These are phyloP conservation scores for Mucor racemosus DNA, from an alignment of 371 early-diverging fungal species.

Conservation along the genomic window DNA sequence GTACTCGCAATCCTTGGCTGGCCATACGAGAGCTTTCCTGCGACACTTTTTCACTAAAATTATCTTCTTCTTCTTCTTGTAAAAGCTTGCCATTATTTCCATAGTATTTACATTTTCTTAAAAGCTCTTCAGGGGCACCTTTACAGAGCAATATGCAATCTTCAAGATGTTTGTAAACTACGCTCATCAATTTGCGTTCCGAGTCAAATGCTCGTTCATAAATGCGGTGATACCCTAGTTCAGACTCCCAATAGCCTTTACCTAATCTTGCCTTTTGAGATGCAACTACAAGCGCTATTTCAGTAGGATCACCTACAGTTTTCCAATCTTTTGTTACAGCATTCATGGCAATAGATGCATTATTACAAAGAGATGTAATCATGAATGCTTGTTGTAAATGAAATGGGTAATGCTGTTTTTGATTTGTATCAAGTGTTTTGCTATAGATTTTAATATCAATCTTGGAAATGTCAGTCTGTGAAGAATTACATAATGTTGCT, in stretches of 20 bases:
- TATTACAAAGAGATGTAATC: slow-evolving; percentile 65
- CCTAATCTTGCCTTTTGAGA: slow-evolving; percentile 69
- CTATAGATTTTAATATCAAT: background rate
- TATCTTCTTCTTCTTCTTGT: background rate
- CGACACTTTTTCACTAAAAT: background rate
- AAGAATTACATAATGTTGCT: background rate
- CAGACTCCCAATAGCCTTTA: slow-evolving; percentile 57
- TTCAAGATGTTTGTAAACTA: slow-evolving; percentile 25
- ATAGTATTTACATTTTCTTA: slow-evolving; percentile 4
- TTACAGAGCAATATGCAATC: slow-evolving; percentile 58
- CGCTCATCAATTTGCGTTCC: slow-evolving; percentile 81
- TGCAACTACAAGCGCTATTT: slow-evolving; percentile 69
- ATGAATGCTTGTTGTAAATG: slow-evolving; percentile 31
- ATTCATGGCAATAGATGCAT: slow-evolving; percentile 60
- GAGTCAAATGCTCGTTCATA: slow-evolving; percentile 77
- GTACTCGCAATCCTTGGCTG: slow-evolving; percentile 30
- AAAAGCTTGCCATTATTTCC: background rate
- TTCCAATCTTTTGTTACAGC: slow-evolving; percentile 40
- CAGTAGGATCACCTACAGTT: slow-evolving; percentile 38
- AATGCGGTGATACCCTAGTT: slow-evolving; percentile 41
- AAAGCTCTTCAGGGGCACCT: slow-evolving; percentile 62
- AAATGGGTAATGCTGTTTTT: slow-evolving; percentile 26
- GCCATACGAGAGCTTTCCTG: slow-evolving; percentile 38
- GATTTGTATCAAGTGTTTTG: slow-evolving; percentile 20
- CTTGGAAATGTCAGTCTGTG: background rate